Percentiles rank a stretch among this genome's conserved stretches.
phyloP scores from a whole-genome alignment of 106 monocot genomes.

The Dactylorhiza incarnata region DNA sequence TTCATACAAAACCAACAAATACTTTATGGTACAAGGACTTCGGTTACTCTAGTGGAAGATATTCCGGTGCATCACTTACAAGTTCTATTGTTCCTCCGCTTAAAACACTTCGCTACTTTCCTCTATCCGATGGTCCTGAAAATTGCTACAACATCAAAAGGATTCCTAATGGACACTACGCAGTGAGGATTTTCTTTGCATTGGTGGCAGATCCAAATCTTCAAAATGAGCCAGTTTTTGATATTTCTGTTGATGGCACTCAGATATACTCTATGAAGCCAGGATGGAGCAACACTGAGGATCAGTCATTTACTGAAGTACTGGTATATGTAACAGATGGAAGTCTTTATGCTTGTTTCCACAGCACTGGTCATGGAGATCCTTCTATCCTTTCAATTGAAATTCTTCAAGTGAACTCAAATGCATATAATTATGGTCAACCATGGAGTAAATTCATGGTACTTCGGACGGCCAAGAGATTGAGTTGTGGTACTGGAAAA shows the following conservation, averaged over 20 bases:
- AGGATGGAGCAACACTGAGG: constrained; percentile 72
- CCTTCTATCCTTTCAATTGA: constrained; percentile 89
- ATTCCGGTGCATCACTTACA: constrained; percentile 48
- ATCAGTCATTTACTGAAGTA: constrained; percentile 81
- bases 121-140: constrained; percentile 88
- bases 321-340: constrained; percentile 50
- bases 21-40: constrained; percentile 82
- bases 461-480: constrained; percentile 71
- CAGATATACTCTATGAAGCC: constrained; percentile 69
- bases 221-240: constrained; percentile 78
- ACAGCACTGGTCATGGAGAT: constrained; percentile 93
- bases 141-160: constrained; percentile 83
- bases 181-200: constrained; percentile 71
- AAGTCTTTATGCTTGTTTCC: constrained; percentile 63
- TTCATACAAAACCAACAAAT: constrained; percentile 45
- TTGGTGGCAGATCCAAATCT: constrained; percentile 41
- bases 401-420: constrained; percentile 72
- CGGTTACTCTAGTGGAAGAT: constrained; percentile 82
- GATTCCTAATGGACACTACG: constrained; percentile 63
- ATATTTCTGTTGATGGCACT: constrained; percentile 85
- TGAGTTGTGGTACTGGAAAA: constrained; percentile 65
- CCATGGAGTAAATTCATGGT: constrained; percentile 40
- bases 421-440: constrained; percentile 53
- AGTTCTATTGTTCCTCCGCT: constrained; percentile 64
- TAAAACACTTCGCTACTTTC: constrained; percentile 87